Conservation (phyloP, 108 stramenopile species). For the Mayamaea pseudoterrestris region DNA sequence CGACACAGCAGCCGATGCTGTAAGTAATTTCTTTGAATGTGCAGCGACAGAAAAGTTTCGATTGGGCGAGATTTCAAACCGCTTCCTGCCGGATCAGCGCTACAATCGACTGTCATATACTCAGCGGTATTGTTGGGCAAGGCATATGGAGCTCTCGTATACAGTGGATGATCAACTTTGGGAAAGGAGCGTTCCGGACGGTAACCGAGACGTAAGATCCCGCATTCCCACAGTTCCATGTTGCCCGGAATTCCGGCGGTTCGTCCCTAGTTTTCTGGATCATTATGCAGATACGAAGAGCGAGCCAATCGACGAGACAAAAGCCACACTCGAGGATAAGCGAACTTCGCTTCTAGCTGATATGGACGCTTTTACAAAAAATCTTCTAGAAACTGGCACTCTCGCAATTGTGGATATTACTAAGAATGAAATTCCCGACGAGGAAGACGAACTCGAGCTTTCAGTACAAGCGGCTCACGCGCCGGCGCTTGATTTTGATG, state of each 20-base stretch:
- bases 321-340: neutral
- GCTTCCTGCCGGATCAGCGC: conserved; percentile 47
- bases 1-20: conserved; percentile 65
- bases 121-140: conserved; percentile 66
- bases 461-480: too few relatives aligned
- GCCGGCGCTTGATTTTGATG: too few relatives aligned
- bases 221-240: conserved; percentile 62
- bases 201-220: conserved; percentile 65
- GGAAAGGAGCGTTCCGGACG: conserved; percentile 68
- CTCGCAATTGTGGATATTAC: conserved; percentile 80
- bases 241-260: conserved; percentile 66
- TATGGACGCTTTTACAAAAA: conserved; percentile 36
- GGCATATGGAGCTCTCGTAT: conserved; percentile 43
- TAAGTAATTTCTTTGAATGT: conserved; percentile 72
- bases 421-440: conserved; percentile 60
- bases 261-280: conserved; percentile 77
- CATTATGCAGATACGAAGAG: conserved; percentile 13
- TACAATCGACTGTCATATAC: conserved; percentile 44
- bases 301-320: neutral
- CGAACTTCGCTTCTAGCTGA: conserved; percentile 1
- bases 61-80: conserved; percentile 33
- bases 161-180: conserved; percentile 17
- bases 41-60: conserved; percentile 53
- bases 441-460: conserved; percentile 18
- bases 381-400: conserved; percentile 32